A percentile compares a stretch with the other conserved stretches of the same genome.
These are phyloP conservation scores for Trametes maxima DNA, from an alignment of 768 basidiomycete species.

Conservation along the genomic window DNA sequence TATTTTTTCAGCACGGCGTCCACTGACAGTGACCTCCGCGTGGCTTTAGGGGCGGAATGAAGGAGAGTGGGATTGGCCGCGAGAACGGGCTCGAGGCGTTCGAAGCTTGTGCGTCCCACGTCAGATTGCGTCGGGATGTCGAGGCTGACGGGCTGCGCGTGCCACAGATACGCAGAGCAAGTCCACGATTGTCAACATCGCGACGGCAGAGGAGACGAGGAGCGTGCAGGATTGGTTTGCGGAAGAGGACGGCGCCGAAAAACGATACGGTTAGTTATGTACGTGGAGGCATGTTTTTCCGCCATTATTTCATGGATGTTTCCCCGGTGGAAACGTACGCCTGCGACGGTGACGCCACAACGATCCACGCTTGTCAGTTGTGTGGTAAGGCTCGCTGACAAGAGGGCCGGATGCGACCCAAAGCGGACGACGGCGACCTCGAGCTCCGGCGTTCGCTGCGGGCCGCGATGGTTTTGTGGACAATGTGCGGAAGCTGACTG, in stretches of 20 bases:
- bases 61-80: slow-evolving; percentile 83
- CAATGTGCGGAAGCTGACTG: no score
- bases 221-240: slow-evolving; percentile 79
- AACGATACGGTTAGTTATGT: slow-evolving; percentile 61
- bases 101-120: slow-evolving; percentile 62
- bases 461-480: no score
- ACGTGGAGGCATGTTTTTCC: not conserved
- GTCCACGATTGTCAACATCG: slow-evolving; percentile 77
- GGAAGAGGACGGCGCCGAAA: slow-evolving; percentile 47
- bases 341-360: no score
- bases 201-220: slow-evolving; percentile 58
- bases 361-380: no score
- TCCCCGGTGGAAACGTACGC: no score
- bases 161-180: slow-evolving; percentile 79
- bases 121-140: not conserved
- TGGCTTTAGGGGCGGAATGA: slow-evolving; percentile 77
- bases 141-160: slow-evolving; percentile 1
- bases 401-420: no score
- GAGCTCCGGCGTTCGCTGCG: no score
- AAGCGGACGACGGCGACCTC: no score
- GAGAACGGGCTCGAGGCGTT: slow-evolving; percentile 86
- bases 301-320: no score
- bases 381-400: no score
- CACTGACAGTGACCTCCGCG: not conserved
- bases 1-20: not conserved